Conservation (phyloP, 306 rosid species). For the Dalbergia cochinchinensis region DNA sequence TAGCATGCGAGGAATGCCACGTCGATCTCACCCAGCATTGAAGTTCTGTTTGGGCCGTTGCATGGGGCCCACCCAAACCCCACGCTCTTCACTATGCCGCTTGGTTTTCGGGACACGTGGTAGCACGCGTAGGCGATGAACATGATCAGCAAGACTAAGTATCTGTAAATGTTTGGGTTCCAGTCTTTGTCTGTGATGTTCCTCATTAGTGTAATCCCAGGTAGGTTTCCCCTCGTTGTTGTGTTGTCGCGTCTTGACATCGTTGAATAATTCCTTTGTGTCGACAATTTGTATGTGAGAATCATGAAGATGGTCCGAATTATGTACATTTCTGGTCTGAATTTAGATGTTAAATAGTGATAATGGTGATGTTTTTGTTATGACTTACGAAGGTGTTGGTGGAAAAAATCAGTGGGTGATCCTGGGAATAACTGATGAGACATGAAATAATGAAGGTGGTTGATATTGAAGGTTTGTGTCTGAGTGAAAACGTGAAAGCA, state of each 20-base stretch:
- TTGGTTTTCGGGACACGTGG: conserved; percentile 83
- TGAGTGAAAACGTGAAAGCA: too few species aligned
- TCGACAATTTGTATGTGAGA: too few species aligned
- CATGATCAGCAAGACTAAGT: conserved; percentile 60
- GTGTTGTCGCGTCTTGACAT: conserved; percentile 44
- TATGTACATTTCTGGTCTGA: too few species aligned
- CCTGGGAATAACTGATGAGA: too few species aligned
- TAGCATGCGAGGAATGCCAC: conserved; percentile 76
- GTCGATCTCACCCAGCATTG: conserved; percentile 76
- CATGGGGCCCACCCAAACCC: conserved; percentile 79
- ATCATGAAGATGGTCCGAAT: too few species aligned
- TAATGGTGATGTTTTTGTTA: too few species aligned
- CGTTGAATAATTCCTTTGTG: too few species aligned
- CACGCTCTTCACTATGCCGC: conserved; percentile 75
- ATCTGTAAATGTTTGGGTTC: conserved; percentile 63
- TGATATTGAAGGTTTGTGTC: too few species aligned
- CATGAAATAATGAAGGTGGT: too few species aligned
- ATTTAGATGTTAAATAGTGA: too few species aligned
- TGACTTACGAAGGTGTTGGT: too few species aligned
- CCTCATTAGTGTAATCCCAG: conserved; percentile 63
- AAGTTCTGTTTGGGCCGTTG: conserved; percentile 64
- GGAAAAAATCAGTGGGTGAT: too few species aligned
- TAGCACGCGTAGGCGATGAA: conserved; percentile 82
- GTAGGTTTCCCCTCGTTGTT: conserved; percentile 56
- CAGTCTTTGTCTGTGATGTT: conserved; percentile 58